A percentile compares a stretch with the other conserved stretches of the same genome.
Evolutionary conservation across 768 basidiomycete genomes (phyloP).

Genomic region (Leccinellum albellum): DNA sequence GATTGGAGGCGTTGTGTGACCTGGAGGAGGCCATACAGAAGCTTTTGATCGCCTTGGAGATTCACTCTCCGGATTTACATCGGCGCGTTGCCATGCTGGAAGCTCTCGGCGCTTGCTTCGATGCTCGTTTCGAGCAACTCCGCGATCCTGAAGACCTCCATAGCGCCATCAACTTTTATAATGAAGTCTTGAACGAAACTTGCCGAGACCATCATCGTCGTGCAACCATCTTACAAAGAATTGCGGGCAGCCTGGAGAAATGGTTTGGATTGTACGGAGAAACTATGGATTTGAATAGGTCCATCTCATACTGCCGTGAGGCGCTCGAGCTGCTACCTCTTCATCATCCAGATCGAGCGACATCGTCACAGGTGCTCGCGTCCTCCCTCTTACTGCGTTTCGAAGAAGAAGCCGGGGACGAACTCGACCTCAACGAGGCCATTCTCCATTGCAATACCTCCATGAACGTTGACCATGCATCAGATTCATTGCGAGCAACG

Average conservation of each 20-base stretch:
- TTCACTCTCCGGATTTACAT: constrained; percentile 10
- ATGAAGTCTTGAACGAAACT: constrained; percentile 22
- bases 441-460: constrained; percentile 14
- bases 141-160: constrained; percentile 23
- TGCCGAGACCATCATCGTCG: constrained; percentile 17
- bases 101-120: constrained; percentile 22
- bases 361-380: constrained; percentile 15
- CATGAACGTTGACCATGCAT: not conserved
- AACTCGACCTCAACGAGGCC: constrained; percentile 28
- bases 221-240: constrained; percentile 11
- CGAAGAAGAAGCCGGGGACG: constrained; percentile 21
- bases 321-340: constrained; percentile 20
- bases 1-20: constrained; percentile 10
- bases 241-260: constrained; percentile 14
- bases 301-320: constrained; percentile 24
- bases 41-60: constrained; percentile 19
- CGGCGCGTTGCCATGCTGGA: constrained; percentile 18
- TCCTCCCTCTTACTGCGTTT: constrained; percentile 24
- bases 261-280: constrained; percentile 16
- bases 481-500: constrained; percentile 13
- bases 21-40: constrained; percentile 29
- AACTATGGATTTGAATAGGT: constrained; percentile 22
- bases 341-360: constrained; percentile 13
- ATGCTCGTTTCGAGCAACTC: constrained; percentile 23
- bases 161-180: constrained; percentile 22